Evolutionary conservation across 768 basidiomycete species (phyloP).

Genomic region (Lactarius sp.): DNA sequence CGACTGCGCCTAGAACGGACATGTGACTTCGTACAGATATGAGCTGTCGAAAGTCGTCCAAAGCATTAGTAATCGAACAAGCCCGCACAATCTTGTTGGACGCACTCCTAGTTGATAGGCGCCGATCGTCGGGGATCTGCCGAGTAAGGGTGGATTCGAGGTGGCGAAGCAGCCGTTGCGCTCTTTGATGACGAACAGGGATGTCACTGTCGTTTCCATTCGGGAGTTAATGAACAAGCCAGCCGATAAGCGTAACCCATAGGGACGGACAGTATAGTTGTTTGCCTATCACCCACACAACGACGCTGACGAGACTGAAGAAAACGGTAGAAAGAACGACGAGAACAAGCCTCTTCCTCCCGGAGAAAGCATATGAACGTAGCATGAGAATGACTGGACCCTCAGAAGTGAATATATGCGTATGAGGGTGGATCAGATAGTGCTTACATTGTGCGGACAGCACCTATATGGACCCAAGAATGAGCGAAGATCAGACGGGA

Average conservation of each 20-base stretch:
- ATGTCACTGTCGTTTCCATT: slow-evolving; percentile 7
- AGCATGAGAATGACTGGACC: slow-evolving; percentile 20
- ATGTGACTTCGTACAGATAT: slow-evolving; percentile 9
- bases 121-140: background rate
- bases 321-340: slow-evolving; percentile 5
- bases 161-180: slow-evolving; percentile 16
- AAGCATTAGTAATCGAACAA: background rate
- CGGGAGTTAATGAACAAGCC: background rate
- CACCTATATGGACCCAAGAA: background rate
- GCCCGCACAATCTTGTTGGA: background rate
- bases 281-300: slow-evolving; percentile 12
- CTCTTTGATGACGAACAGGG: slow-evolving; percentile 2
- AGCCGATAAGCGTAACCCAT: background rate
- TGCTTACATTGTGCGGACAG: slow-evolving; percentile 19
- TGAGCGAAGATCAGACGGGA: background rate
- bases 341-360: slow-evolving; percentile 2
- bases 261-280: slow-evolving; percentile 6
- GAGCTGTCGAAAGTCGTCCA: background rate
- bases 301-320: background rate
- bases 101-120: slow-evolving; percentile 22
- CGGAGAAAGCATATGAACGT: slow-evolving; percentile 23
- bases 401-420: background rate
- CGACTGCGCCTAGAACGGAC: background rate
- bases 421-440: background rate
- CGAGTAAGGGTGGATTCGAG: background rate